Base-by-base conservation (phyloP, 495 filamentous ascomycete species). In the Penicillium longicatenatum region DNA sequence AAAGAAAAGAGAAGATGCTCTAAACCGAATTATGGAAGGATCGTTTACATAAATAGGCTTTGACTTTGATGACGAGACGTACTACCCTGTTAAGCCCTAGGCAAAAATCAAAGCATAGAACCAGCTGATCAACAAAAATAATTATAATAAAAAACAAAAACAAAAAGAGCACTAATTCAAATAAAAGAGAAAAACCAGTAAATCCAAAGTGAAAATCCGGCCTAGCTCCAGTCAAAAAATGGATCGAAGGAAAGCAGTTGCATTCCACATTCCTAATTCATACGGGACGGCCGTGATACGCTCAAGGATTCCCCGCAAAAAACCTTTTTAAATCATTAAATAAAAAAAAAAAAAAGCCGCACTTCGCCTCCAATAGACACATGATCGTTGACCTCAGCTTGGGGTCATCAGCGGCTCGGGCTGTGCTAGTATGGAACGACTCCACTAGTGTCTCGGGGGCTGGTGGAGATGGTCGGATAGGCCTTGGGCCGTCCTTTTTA, bases 291-390 rank as follows among this genome's bases (percentile, higher is more conserved):
- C 53, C 50, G 59, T 70, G 67, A 70, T 68, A 67, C 67, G 67
- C 62, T 47, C 67, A 67, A 55, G 65, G 67, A 68, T 70, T 70
- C 67, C 67, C 67, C 67, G 67, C 67, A 70, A 67, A 39, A n/a
- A n/a, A n/a, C n/a, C n/a, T n/a, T n/a, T n/a, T n/a, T n/a, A n/a
- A n/a, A n/a, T n/a, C n/a, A n/a, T n/a, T n/a, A n/a, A n/a, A n/a
- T n/a, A n/a, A n/a, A n/a, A 11, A 22, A 39, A 20, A 51, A 19
- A 31, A 35, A 39, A 42, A 42, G 50, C 50, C 50, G 24, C 50
- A 29, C 4, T 17, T 43, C 37, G 21, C 20, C 31, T 42, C 31
- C 14, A 22, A 33, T 45, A 46, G 53, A 47, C 57, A 63, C 61
- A 63, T 59, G 57, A 63, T 62, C 50, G 44, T 62, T 53, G 51